phyloP scores from a whole-genome alignment of 352 stramenopile genomes.

The Thraustotheca clavata region DNA sequence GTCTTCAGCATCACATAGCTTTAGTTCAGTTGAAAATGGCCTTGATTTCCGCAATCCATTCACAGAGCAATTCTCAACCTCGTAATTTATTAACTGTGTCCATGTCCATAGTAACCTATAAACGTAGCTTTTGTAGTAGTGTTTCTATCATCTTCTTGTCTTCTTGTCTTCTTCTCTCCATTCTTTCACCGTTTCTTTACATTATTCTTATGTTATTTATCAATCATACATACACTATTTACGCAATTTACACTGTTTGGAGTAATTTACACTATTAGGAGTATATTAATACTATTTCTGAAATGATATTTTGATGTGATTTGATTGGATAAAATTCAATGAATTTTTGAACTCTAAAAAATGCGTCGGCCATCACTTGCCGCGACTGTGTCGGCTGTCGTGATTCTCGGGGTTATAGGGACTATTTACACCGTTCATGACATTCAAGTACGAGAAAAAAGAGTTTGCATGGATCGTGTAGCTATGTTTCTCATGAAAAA shows the following conservation, averaged over 20 bases:
- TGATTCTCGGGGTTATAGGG: neutral
- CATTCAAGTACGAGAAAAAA: conserved; percentile 15
- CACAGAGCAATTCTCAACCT: conserved; percentile 11
- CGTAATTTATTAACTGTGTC: conserved; percentile 12
- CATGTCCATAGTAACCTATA: no score
- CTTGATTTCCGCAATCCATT: conserved; percentile 19
- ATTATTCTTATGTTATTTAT: no score
- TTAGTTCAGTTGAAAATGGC: neutral
- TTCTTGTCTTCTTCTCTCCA: no score
- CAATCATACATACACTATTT: no score
- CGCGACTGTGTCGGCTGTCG: neutral
- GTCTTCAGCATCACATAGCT: neutral
- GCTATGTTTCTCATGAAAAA: neutral
- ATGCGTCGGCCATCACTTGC: conserved; percentile 4
- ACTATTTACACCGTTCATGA: conserved; percentile 19
- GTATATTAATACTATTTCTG: neutral
- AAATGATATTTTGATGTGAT: no score
- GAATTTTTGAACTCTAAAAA: neutral
- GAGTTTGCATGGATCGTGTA: neutral
- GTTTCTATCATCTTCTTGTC: no score
- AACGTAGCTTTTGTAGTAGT: no score
- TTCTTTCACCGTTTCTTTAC: no score
- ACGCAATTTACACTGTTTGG: no score
- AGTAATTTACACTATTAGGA: no score
- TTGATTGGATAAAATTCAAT: conserved; percentile 2